Conservation (phyloP, 257 asterid genomes). For the Nyctanthes arbortristis region DNA sequence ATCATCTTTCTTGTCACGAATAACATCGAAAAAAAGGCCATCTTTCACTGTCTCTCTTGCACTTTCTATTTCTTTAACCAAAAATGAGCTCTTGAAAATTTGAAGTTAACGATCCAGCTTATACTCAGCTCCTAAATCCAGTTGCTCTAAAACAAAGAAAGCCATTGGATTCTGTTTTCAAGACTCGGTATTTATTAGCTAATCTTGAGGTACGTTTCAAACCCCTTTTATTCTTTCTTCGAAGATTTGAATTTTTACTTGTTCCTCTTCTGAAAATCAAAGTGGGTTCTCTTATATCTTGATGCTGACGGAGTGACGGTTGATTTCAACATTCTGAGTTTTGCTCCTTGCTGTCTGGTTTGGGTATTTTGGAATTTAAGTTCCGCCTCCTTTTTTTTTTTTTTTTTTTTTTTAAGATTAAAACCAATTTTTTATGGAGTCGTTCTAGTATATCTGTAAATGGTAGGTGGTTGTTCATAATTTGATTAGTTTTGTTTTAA, state of each 20-base stretch:
- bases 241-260: neutral
- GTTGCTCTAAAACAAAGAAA: constrained; percentile 28
- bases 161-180: constrained; percentile 19
- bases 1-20: constrained; percentile 24
- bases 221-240: neutral
- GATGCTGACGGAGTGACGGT: constrained; percentile 10
- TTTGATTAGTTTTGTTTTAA: neutral
- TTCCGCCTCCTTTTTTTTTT: constrained; percentile 21
- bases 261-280: neutral
- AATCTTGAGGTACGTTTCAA: constrained; percentile 35
- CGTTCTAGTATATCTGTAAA: constrained; percentile 7
- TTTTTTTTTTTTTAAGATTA: too few relatives aligned
- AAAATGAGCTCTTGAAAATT: neutral
- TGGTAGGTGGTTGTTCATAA: constrained; percentile 11
- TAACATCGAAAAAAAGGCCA: constrained; percentile 9
- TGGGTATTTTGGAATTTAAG: constrained; percentile 12
- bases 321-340: constrained; percentile 8
- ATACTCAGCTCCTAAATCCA: constrained; percentile 29
- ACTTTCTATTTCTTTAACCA: neutral
- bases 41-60: neutral
- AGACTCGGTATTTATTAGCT: constrained; percentile 14
- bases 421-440: constrained; percentile 12
- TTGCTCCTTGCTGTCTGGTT: neutral
- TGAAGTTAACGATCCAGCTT: too few relatives aligned
- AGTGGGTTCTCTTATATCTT: constrained; percentile 12